A percentile compares a stretch with the other conserved stretches of the same genome.
Evolutionary conservation across 805 yeast genomes (phyloP).

Genomic region (Zygosaccharomyces rouxii): DNA sequence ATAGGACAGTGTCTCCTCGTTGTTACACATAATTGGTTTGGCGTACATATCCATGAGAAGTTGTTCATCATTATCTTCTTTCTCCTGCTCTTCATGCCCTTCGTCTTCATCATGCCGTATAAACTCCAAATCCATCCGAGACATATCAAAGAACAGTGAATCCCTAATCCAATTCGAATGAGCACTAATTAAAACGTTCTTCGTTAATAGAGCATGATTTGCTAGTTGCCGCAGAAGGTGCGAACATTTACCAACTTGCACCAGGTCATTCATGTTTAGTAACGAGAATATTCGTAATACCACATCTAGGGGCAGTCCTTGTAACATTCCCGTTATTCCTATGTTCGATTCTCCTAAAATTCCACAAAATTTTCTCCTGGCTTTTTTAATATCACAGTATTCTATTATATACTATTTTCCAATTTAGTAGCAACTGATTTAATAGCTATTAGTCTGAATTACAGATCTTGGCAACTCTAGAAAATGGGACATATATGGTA

Average conservation of each 20-base stretch:
- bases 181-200: slow-evolving; percentile 12
- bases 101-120: slow-evolving; percentile 5
- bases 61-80: not conserved
- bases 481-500: not conserved
- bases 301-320: slow-evolving; percentile 25
- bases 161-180: slow-evolving; percentile 21
- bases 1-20: slow-evolving; percentile 15
- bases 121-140: slow-evolving; percentile 1
- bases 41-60: not conserved
- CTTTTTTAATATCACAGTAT: not conserved
- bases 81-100: not conserved
- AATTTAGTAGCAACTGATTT: not conserved
- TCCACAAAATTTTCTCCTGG: not conserved
- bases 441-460: not conserved
- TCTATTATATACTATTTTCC: not conserved
- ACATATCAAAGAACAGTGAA: slow-evolving; percentile 19
- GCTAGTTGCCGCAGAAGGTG: slow-evolving; percentile 23
- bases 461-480: not conserved
- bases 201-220: slow-evolving; percentile 23
- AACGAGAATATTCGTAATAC: slow-evolving; percentile 23
- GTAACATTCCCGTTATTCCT: slow-evolving; percentile 10
- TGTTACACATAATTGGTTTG: not conserved
- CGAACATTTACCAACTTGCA: slow-evolving; percentile 22
- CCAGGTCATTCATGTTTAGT: slow-evolving; percentile 23
- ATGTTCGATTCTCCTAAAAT: not conserved